Evolutionary conservation across 495 filamentous ascomycete genomes (phyloP), one percentile per base, ranked within the genome.

Genomic region (Tricharina praecox): DNA sequence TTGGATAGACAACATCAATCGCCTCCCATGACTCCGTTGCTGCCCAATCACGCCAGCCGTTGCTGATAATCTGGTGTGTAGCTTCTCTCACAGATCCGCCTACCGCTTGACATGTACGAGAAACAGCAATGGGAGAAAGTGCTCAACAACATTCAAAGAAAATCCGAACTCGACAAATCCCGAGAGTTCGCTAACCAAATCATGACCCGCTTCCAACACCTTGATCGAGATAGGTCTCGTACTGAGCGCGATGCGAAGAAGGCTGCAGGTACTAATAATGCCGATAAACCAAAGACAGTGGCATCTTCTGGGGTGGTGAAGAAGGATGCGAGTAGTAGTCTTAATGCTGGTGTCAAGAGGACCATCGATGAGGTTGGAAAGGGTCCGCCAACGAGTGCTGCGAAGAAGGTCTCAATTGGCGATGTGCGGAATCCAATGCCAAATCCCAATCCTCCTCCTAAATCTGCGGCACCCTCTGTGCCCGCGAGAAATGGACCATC

Each of bases 371-470:
- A 59, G 47, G 55, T 55, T 47, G 41, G 50, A 33, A 59, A 55
- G 55, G 53, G 53, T 35, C 42, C 49, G 16, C 44, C 53, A 34
- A 13, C 43, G 1, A 51, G 52, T 28, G 48, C 55, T 40, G 35
- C 52, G 23, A 59, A 59, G 53, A 59, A 59, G 46, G 37, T 54
- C 20, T 57, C 56, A 23, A 32, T 59, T 39, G 52, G 56, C 34
- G 56, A 59, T 20, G 55, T 48, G 36, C 60, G 58, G 48, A 50
- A 45, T 52, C 48, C 56, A 47, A 43, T 38, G 39, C 36, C 48
- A 49, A 52, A 44, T 54, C 55, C 55, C 40, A 57, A 53, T 54
- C 58, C 34, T 54, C 58, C 34, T 54, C 42, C 54, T 50, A 59
- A 59, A 52, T 28, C 55, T 48, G 48, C 46, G 36, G 30, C 47